A percentile compares a stretch with the other conserved stretches of the same genome.
These are phyloP conservation scores for Ballota nigra DNA, from an alignment of 257 asterid species.

Conservation along the genomic window DNA sequence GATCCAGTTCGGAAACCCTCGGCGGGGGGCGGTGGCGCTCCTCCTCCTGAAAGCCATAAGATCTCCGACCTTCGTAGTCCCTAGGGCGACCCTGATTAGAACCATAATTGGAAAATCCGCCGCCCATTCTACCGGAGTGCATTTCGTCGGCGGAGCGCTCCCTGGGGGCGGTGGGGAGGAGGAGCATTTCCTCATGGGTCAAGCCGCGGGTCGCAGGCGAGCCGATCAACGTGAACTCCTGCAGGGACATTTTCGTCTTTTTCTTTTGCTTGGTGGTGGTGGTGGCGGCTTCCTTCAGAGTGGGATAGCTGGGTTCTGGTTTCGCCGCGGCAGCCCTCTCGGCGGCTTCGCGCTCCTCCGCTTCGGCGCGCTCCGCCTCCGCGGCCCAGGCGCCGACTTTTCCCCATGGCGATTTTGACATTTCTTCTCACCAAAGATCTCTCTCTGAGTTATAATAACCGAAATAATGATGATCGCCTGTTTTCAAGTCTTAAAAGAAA, in stretches of 20 bases:
- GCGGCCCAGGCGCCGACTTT: conserved; percentile 95
- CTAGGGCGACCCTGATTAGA: conserved; percentile 40
- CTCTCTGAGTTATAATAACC: background rate
- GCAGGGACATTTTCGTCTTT: conserved; percentile 75
- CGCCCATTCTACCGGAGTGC: conserved; percentile 68
- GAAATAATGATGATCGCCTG: background rate
- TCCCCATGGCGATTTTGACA: conserved; percentile 97
- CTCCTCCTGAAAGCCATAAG: conserved; percentile 66
- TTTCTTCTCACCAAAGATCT: conserved; percentile 32
- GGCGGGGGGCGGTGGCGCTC: conserved; percentile 47
- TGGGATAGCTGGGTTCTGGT: conserved; percentile 51
- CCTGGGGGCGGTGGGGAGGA: conserved; percentile 88
- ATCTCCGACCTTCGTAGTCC: conserved; percentile 56
- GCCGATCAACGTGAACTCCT: conserved; percentile 58
- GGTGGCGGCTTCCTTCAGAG: conserved; percentile 60
- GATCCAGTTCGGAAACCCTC: conserved; percentile 68
- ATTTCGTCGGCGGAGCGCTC: conserved; percentile 78
- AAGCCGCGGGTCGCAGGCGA: conserved; percentile 40
- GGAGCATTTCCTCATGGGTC: conserved; percentile 70
- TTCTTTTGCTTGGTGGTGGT: conserved; percentile 66
- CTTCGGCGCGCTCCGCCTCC: conserved; percentile 88
- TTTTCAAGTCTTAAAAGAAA: conserved; percentile 4
- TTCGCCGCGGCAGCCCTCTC: conserved; percentile 51
- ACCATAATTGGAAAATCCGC: conserved; percentile 84
- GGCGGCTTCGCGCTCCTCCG: conserved; percentile 69